Evolutionary conservation across 2,329 filamentous ascomycete species (phyloP), one percentile per base, ranked within the genome.

Genomic region (Colletotrichum truncatum): DNA sequence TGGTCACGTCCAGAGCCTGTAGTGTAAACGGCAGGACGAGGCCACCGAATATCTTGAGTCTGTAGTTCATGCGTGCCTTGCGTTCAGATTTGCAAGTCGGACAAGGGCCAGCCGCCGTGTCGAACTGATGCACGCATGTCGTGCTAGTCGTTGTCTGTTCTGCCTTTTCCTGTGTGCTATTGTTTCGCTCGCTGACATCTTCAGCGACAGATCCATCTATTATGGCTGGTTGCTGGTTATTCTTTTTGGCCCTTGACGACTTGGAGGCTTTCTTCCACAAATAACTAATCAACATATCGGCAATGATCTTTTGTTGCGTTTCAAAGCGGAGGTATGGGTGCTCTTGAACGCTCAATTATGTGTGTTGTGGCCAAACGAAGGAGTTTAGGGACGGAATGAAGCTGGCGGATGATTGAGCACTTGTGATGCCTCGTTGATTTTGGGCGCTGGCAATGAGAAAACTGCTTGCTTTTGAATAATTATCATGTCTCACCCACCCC

Each of bases 1-100:
- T 89, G 1, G 89, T 92, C 2, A 86, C 79, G 72, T 92, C 89
- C 2, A 92, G 80, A 3, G 87, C 84, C 63, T 89, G 85, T 0
- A 91, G 80, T 8, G 87, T 83, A 70, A 87, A 91, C 0, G 89
- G 89, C 3, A 87, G 76, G 6, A 87, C 74, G 0, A 92, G 79
- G 3, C 88, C 87, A 2, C 84, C 64, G 38, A 91, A 83, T 10
- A 91, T 73, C 70, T 86, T 91, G 81, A 81, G 86, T 53, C 89
- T 81, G 70, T 90, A 83, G 10, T 68, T 76, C 8, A 71, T 70
- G 6, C 74, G 73, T 8, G 72, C 72, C 21, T 71, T 73, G 51
- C 75, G 74, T 30, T 79, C 78, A 8, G 73, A 73, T 36, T 73
- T 74, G 65, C 77, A 81, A 3, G 69, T 63, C 11, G 45, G 46